Evolutionary conservation across 2,329 filamentous ascomycete species (phyloP), one percentile per base, ranked within the genome.

Genomic region (Xylaria sp.): DNA sequence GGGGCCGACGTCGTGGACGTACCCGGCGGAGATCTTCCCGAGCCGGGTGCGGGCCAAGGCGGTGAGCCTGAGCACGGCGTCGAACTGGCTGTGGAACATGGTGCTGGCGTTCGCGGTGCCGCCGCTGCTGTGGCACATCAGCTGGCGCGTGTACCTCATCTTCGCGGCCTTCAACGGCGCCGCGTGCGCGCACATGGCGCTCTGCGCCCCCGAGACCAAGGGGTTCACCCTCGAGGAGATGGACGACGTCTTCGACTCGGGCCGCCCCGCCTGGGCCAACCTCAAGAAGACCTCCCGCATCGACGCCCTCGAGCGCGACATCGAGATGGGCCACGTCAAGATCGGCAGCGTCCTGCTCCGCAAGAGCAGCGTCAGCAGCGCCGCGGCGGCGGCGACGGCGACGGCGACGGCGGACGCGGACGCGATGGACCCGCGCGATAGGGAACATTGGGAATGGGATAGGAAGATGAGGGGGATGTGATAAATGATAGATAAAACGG

Each of bases 181-280:
- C 5, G 88, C 89, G 64, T 85, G 85, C 39, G 68, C 91, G 47
- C 88, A 91, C 68, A 85, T 89, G 66, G 83, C 83, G 68, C 77
- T 92, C 59, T 66, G 76, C 19, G 75, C 76, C 1, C 87, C 87
- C 0, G 79, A 91, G 72, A 91, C 88, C 0, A 83, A 85, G 38
- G 88, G 88, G 11, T 89, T 85, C 72, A 88, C 87, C 0, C 81
- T 92, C 1, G 89, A 92, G 66, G 88, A 92, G 67, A 86, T 91
- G 70, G 88, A 90, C 60, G 83, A 83, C 13, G 86, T 92, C 59
- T 92, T 92, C 68, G 78, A 83, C 61, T 78, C 79, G 7, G 82
- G 81, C 0, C 67, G 76, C 1, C 81, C 80, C 1, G 81, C 85
- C 2, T 88, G 86, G 85, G 81, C 78, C 69, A 76, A 71, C 5